Evolutionary conservation across 768 basidiomycete species (phyloP), one percentile per base, ranked within the genome.

Genomic region (Stropharia rugosoannulata): DNA sequence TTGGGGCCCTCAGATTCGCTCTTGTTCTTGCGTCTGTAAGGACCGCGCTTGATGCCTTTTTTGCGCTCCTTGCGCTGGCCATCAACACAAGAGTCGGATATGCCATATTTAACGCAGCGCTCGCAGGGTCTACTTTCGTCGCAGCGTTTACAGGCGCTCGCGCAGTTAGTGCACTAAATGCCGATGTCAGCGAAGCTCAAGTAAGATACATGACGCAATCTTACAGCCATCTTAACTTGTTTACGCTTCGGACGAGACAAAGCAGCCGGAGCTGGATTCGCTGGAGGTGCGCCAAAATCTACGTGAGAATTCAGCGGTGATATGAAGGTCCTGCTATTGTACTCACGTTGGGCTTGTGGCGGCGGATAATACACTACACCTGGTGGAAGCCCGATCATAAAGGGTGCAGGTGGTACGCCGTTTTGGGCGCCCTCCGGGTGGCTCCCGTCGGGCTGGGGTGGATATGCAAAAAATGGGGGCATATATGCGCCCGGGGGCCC

Each of bases 21-120:
- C 55, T 80, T 80, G 56, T 72, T 71, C 64, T 81, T 80, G 56
- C 81, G 77, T 75, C 90, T 91, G 79, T 93, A 93, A 57, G 91
- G 92, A 3, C 91, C 91, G 59, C 91, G 80, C 73, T 93, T 93
- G 69, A 93, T 80, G 52, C 91, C 91, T 70, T 90, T 93, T 74
- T 93, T 93, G 59, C 95, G 81, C 71, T 96, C 94, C 74, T 96
- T 97, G 66, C 95, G 82, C 65, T 91, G 89, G 29, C 93, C 94
- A 69, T 97, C 95, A 53, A 89, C 75, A 70, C 95, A 97, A 52
- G 86, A 80, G 9, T 80, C 80, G 2, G 83, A 74, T 51, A 93
- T 82, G 60, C 90, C 91, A 69, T 95, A 95, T 72, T 94, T 95
- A 65, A 87, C 77, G 62, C 95, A 97, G 35, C 95, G 86, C 57